These are phyloP conservation scores for Populus simonii DNA, from an alignment of 345 rosid species.

Conservation along the genomic window DNA sequence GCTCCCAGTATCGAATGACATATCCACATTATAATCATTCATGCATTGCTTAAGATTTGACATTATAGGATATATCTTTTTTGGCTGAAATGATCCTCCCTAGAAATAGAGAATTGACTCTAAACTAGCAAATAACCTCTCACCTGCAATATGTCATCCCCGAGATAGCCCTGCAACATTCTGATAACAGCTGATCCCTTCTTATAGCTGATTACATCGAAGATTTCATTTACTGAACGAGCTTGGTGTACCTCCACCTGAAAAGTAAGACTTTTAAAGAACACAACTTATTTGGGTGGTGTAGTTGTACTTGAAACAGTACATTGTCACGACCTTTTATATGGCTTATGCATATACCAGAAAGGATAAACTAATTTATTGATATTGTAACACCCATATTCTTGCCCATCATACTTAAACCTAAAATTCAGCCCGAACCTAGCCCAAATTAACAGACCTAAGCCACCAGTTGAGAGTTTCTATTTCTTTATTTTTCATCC, in stretches of 20 bases:
- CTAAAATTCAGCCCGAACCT: no score
- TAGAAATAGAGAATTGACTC: neutral
- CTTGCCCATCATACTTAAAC: no score
- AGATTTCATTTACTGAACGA: slow-evolving; percentile 28
- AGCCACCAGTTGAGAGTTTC: no score
- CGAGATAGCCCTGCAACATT: slow-evolving; percentile 43
- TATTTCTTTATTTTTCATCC: no score
- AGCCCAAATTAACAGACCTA: no score
- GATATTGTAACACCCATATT: no score
- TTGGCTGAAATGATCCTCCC: neutral
- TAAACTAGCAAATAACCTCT: neutral
- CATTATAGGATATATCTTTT: neutral
- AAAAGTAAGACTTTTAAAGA: neutral
- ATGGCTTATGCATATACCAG: no score
- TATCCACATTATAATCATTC: no score
- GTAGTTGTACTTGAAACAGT: neutral
- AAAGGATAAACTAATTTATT: no score
- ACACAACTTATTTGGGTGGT: neutral
- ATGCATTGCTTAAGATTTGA: no score
- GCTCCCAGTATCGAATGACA: no score
- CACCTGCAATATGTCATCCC: slow-evolving; percentile 40
- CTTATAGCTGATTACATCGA: slow-evolving; percentile 37
- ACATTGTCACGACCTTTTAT: neutral
- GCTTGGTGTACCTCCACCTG: slow-evolving; percentile 37
- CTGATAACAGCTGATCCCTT: slow-evolving; percentile 44